A percentile compares a stretch with the other conserved stretches of the same genome.
Conservation (phyloP, 805 yeast genomes). For the Saccharomycopsis schoenii region DNA sequence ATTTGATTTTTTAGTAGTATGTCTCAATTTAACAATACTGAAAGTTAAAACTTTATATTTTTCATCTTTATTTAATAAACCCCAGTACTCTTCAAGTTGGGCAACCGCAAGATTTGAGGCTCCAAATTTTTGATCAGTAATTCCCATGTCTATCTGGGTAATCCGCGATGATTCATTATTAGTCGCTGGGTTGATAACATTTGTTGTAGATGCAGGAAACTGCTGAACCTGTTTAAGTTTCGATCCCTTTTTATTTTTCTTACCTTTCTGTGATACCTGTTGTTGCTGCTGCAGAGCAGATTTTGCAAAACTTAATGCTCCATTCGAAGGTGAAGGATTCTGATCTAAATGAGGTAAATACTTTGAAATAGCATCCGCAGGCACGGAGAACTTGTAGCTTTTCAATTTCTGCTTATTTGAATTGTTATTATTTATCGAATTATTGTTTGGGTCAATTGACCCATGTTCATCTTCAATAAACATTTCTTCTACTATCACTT, state of each 20-base stretch:
- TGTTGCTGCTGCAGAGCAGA: background rate
- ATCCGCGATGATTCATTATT: background rate
- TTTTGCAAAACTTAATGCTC: background rate
- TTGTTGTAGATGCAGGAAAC: background rate
- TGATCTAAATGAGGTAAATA: background rate
- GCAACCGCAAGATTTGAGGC: background rate
- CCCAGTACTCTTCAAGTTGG: constrained; percentile 1
- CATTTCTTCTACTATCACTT: constrained; percentile 16
- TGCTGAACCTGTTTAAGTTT: background rate
- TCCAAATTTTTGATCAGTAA: background rate
- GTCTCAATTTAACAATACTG: background rate
- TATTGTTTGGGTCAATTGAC: background rate
- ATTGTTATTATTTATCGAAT: background rate
- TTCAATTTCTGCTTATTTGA: background rate
- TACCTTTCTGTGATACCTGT: background rate
- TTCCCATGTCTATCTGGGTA: background rate
- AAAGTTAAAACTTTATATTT: constrained; percentile 1
- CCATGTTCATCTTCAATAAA: background rate
- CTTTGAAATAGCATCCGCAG: background rate
- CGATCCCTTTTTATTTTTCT: background rate
- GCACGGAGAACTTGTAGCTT: background rate
- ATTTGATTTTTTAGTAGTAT: background rate
- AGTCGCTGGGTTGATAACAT: background rate
- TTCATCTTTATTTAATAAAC: background rate
- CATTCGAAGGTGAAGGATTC: background rate